Base-by-base conservation (phyloP, 176 grass and related monocot genomes). In the Microstegium vimineum region DNA sequence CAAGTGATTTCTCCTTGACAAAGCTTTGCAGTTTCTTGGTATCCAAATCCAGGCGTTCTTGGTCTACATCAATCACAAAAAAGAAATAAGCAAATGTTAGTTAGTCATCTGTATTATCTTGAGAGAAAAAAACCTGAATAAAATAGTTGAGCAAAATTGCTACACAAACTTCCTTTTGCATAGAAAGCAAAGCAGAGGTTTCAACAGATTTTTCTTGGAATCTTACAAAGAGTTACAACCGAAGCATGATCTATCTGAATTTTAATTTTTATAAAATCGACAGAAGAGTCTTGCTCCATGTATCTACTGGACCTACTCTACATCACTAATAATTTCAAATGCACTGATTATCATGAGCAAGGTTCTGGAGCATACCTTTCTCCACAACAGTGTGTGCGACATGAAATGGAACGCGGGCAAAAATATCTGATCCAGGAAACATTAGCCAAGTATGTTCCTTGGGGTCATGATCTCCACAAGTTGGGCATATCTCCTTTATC, bases 361-460 rank as follows among this genome's bases (percentile, higher is more conserved):
- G 27, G 22, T 40, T 69, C 35, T n/a, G 22, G 10, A 69, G 20
- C 5, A 35, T 81, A 97, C 94, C 89, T 90, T 94, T 89, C 2
- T 94, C 91, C 60, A 97, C 83, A 84, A 90, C 77, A 42, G 89
- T 76, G 47, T 94, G 94, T 63, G 86, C 73, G 25, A 89, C 94
- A 88, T 97, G 94, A 90, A 97, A 97, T 33, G 91, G 94, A 75
- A 94, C 85, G 23, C 75, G 75, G 42, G 83, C 85, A 90, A 97
- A 97, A 62, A 92, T 94, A 78, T 97, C 91, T 38, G 87, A 92
- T 73, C 91, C 87, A 37, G 89, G 85, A 94, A 90, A 97, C 86
- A 87, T 89, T 82, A 91, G 74, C 90, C 94, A 97, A 65, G 89
- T 90, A 70, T 86, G 63, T 74, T 94, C 89, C 76, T 88, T 92